phyloP scores from a whole-genome alignment of 192 early-diverging fungal species.

The Pilaira anomala region DNA sequence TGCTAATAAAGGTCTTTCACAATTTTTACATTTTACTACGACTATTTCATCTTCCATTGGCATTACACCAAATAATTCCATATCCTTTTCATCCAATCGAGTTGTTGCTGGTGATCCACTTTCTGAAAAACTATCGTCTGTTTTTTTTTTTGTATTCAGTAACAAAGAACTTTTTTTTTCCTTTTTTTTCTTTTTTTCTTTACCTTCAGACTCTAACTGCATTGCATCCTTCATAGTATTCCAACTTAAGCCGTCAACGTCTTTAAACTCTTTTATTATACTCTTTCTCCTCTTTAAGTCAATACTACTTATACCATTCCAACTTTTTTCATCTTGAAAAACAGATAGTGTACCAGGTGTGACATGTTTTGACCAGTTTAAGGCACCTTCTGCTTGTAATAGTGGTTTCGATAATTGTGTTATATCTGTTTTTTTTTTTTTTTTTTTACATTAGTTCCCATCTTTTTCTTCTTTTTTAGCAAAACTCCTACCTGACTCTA shows the following conservation, averaged over 20 bases:
- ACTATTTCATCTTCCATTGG: slow-evolving; percentile 63
- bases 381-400: slow-evolving; percentile 8
- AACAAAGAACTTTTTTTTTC: slow-evolving; percentile 12
- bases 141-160: neutral
- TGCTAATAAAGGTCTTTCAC: slow-evolving; percentile 61
- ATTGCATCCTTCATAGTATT: slow-evolving; percentile 33
- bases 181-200: neutral
- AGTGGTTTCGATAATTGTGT: slow-evolving; percentile 26
- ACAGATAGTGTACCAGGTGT: slow-evolving; percentile 43
- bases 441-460: no score
- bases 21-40: slow-evolving; percentile 63
- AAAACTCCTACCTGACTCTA: slow-evolving; percentile 27
- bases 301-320: slow-evolving; percentile 37
- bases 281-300: slow-evolving; percentile 22
- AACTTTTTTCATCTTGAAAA: slow-evolving; percentile 47
- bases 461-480: neutral
- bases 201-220: slow-evolving; percentile 26
- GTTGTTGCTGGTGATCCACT: slow-evolving; percentile 34
- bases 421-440: slow-evolving; percentile 18
- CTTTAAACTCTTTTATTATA: slow-evolving; percentile 31
- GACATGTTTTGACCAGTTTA: slow-evolving; percentile 41
- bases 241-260: slow-evolving; percentile 28
- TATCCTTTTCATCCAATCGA: slow-evolving; percentile 39
- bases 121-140: slow-evolving; percentile 30
- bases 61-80: slow-evolving; percentile 51